Evolutionary conservation across 768 basidiomycete species (phyloP), one percentile per base, ranked within the genome.

Genomic region (Pleurotus djamor): DNA sequence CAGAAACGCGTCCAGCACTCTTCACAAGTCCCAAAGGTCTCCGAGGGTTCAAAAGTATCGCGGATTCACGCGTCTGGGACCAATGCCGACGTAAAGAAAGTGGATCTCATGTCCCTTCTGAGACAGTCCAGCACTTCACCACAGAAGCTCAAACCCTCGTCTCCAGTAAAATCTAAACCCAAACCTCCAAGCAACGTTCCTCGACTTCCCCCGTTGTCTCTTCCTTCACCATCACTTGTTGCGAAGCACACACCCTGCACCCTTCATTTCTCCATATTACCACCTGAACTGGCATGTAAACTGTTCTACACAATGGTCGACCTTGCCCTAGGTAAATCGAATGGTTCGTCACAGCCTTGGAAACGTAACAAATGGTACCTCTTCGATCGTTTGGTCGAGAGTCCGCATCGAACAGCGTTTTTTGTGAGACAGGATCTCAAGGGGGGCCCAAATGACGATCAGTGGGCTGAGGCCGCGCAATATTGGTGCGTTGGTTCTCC

Each of bases 321-420:
- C 50, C 54, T 43, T 1, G 54, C 54, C 3, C 9, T 32, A 14
- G 54, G 37, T 10, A 50, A 50, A 10, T 32, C 49, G 4, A 12
- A 47, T 5, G 45, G 45, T 14, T 73, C 78, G 13, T 85, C 91
- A 16, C 76, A 72, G 43, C 65, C 71, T 6, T 94, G 91, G 92
- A 74, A 81, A 61, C 76, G 84, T 52, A 91, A 89, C 61, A 89
- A 86, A 64, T 94, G 92, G 92, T 93, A 87, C 87, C 78, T 94
- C 16, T 88, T 91, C 69, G 91, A 94, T 66, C 79, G 86, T 17
- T 61, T 93, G 12, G 92, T 93, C 1, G 90, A 93, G 71, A 91
- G 89, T 64, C 91, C 92, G 3, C 92, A 94, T 72, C 77, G 84
- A n/a, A 90, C 92, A 1, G 83, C 88, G 0, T 92, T 93, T 71